A percentile compares a stretch with the other conserved stretches of the same genome.
These are phyloP conservation scores for Rosa multiflora DNA, from an alignment of 306 rosid genomes.

Conservation along the genomic window DNA sequence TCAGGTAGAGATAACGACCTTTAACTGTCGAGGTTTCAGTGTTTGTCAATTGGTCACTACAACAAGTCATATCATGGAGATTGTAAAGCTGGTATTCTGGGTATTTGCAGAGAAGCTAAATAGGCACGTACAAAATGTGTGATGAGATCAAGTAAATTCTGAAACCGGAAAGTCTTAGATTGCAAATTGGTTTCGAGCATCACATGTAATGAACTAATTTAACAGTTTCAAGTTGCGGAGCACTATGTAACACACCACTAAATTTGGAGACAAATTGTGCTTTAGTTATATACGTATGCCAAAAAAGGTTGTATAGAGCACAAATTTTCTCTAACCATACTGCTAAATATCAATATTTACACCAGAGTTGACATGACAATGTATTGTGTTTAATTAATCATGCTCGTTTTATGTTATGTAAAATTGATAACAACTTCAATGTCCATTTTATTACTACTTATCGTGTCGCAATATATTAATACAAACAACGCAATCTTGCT, in stretches of 20 bases:
- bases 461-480: too few species aligned
- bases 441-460: too few species aligned
- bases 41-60: not conserved
- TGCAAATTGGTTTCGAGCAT: not conserved
- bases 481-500: too few species aligned
- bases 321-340: not conserved
- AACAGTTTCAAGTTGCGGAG: not conserved
- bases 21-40: not conserved
- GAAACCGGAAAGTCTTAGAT: too few species aligned
- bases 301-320: not conserved
- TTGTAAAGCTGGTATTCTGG: not conserved
- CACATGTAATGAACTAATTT: not conserved
- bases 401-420: not conserved
- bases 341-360: not conserved
- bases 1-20: not conserved
- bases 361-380: too few species aligned
- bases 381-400: too few species aligned
- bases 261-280: not conserved
- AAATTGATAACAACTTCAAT: too few species aligned
- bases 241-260: not conserved
- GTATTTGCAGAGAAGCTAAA: not conserved
- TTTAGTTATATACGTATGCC: not conserved
- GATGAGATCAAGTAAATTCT: not conserved
- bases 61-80: not conserved
- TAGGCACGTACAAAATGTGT: not conserved